Base-by-base conservation (phyloP, 495 filamentous ascomycete species). In the Hypoxylon subgilvum region DNA sequence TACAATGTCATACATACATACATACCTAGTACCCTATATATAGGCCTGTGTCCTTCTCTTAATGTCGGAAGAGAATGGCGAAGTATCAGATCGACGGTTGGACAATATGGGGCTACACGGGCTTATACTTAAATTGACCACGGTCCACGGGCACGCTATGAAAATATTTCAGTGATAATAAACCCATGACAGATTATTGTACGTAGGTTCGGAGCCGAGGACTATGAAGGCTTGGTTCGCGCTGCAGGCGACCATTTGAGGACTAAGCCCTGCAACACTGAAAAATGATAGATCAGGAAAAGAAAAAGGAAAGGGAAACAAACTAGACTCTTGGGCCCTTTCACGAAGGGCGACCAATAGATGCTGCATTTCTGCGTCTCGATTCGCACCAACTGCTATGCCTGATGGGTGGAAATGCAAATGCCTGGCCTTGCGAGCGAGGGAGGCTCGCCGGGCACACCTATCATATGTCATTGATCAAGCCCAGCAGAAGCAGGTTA, bases 201-300 rank as follows among this genome's bases (percentile, higher is more conserved):
- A 44, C 52, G 50, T 53, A 56, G 45, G 22, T 38, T 62, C 58
- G 58, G 58, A 62, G 58, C 52, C 58, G 58, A 62, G 46, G 41
- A 38, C 16, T 46, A 52, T 13, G 41, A 47, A 56, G 58, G 22
- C 45, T 56, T 62, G 58, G 58, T 62, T 62, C 58, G 19, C 46
- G 51, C 52, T 62, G 58, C 58, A 62, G 40, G 32, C 34, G 58
- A n/a, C 58, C 58, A 56, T 56, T 62, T 56, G 40, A 31, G 58
- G 52, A 62, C 46, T 44, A 62, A 62, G 27, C 52, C 50, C 39
- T 56, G 52, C 34, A 23, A 21, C 18, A 17, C 27, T n/a, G 9
- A 51, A 57, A 60, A 55, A 22, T 62, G 58, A 62, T 46, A 62
- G 39, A 46, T 62, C 58, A 56, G 49, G 56, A 62, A 61, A 50